These are phyloP conservation scores for Pichia membranifaciens DNA, from an alignment of 805 yeast genomes.

Conservation along the genomic window DNA sequence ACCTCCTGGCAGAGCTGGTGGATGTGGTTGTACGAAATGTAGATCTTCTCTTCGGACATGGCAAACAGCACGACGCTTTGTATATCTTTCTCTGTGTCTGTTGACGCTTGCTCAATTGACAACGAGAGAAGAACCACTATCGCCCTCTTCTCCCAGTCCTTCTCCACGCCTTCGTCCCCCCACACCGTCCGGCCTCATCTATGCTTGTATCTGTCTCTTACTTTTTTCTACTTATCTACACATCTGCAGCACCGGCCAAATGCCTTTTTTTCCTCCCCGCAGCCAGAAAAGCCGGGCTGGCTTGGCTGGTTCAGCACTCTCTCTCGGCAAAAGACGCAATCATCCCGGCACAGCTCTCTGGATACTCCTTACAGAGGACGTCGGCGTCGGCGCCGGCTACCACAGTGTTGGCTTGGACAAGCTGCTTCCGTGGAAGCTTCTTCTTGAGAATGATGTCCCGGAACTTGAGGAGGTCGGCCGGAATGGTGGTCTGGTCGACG, in stretches of 20 bases:
- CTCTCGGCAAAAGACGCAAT: conserved; percentile 71
- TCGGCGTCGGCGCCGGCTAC: conserved; percentile 30
- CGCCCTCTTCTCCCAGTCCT: too few species aligned
- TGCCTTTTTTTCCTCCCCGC: too few species aligned
- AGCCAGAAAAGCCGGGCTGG: background rate
- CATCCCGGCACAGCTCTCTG: conserved; percentile 68
- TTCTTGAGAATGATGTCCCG: conserved; percentile 64
- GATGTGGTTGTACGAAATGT: conserved; percentile 74
- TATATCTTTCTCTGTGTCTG: too few species aligned
- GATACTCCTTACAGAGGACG: conserved; percentile 64
- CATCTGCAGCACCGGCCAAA: too few species aligned
- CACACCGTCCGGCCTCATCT: too few species aligned
- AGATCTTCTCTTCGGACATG: conserved; percentile 41
- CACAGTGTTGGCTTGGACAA: conserved; percentile 74
- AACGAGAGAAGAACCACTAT: too few species aligned
- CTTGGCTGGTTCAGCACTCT: conserved; percentile 22
- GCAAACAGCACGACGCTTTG: too few species aligned
- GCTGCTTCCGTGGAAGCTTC: conserved; percentile 78
- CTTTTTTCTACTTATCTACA: too few species aligned
- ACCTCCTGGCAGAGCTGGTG: conserved; percentile 49
- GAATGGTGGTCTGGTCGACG: conserved; percentile 61
- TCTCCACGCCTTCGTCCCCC: too few species aligned
- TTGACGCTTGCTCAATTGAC: too few species aligned
- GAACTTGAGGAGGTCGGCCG: conserved; percentile 54
- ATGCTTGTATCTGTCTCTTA: too few species aligned